A percentile compares a stretch with the other conserved stretches of the same genome.
Evolutionary conservation across 2,329 filamentous ascomycete genomes (phyloP).

Genomic region (Rhynchosporium secalis): DNA sequence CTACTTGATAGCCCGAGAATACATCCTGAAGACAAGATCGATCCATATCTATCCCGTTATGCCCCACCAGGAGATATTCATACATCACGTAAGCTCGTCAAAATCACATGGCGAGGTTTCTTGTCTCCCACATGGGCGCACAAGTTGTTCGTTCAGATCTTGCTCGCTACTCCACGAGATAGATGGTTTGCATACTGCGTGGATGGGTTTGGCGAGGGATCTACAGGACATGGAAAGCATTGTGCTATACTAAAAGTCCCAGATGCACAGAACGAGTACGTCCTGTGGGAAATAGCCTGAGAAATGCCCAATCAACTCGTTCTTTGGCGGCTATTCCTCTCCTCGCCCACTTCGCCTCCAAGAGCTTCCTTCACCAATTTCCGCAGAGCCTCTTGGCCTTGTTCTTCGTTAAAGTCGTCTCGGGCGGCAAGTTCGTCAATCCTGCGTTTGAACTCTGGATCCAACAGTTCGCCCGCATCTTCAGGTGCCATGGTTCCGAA

Average conservation of each 20-base stretch:
- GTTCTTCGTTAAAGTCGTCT: constrained; percentile 78
- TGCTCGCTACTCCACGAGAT: constrained; percentile 48
- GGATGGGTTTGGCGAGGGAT: constrained; percentile 51
- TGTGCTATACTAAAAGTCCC: constrained; percentile 55
- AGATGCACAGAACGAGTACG: constrained; percentile 51
- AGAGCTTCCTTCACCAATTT: constrained; percentile 80
- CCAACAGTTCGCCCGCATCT: constrained; percentile 63
- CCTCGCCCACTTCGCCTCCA: constrained; percentile 63
- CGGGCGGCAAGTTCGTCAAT: constrained; percentile 87
- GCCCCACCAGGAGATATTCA: constrained; percentile 47
- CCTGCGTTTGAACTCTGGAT: constrained; percentile 78
- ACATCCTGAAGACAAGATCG: constrained; percentile 55
- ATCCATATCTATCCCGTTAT: constrained; percentile 71
- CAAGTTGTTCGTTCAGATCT: constrained; percentile 46
- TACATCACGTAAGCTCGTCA: constrained; percentile 43
- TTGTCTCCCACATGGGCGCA: constrained; percentile 55
- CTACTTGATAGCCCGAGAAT: constrained; percentile 66
- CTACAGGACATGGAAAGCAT: constrained; percentile 49
- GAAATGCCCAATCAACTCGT: constrained; percentile 49
- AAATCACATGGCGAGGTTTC: constrained; percentile 61
- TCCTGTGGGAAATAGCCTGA: constrained; percentile 57
- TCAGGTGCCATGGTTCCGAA: constrained; percentile 72
- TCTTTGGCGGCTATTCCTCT: constrained; percentile 64
- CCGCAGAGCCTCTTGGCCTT: constrained; percentile 77
- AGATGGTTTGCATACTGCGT: constrained; percentile 58